A percentile compares a stretch with the other conserved stretches of the same genome.
Evolutionary conservation across 257 asterid genomes (phyloP).

Genomic region (Solanum sejunctum): DNA sequence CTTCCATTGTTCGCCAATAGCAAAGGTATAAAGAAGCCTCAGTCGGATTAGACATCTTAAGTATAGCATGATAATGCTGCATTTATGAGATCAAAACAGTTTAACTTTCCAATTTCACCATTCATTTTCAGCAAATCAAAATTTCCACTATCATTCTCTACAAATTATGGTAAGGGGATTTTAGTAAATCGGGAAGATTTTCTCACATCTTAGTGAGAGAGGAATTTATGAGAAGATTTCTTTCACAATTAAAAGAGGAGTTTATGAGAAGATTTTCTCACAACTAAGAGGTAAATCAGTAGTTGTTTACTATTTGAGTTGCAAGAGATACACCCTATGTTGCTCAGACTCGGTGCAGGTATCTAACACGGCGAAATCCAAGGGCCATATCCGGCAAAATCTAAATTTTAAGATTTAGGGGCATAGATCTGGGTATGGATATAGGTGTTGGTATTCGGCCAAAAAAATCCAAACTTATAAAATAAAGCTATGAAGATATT

Average conservation of each 20-base stretch:
- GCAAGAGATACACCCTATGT: neutral
- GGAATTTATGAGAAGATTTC: neutral
- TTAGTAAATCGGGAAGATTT: neutral
- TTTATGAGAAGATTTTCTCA: neutral
- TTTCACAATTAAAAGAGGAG: neutral
- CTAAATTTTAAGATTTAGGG: neutral
- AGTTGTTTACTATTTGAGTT: neutral
- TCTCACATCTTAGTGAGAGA: neutral
- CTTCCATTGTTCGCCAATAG: neutral
- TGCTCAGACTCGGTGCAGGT: neutral
- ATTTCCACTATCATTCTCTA: neutral
- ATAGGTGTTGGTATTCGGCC: neutral
- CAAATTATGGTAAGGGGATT: neutral
- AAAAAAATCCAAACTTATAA: neutral
- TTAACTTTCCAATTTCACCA: neutral
- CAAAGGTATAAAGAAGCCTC: neutral
- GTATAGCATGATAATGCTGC: neutral
- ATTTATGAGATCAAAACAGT: neutral
- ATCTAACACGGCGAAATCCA: neutral
- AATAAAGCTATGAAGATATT: neutral
- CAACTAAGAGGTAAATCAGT: neutral
- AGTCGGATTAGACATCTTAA: neutral
- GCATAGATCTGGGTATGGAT: neutral
- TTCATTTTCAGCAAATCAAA: neutral
- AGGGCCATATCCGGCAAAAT: neutral